Evolutionary conservation across 2,329 filamentous ascomycete species (phyloP).

Genomic region (Ceratocystiopsis minuta): DNA sequence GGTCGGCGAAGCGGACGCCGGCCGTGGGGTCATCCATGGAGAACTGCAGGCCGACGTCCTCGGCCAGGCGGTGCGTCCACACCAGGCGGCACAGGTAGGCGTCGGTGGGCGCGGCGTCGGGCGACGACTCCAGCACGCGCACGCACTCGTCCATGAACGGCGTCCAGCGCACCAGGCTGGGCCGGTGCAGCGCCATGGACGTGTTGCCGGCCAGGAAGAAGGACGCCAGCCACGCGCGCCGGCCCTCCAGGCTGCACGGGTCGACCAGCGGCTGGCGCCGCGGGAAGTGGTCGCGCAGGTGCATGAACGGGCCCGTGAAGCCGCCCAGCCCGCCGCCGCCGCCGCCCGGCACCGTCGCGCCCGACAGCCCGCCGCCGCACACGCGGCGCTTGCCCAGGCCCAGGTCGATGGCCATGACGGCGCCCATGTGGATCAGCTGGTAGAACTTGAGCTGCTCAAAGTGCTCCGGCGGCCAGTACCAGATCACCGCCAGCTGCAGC

Average conservation of each 20-base stretch:
- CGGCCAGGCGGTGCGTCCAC: conserved; percentile 43
- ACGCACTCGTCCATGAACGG: conserved; percentile 43
- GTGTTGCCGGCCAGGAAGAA: conserved; percentile 42
- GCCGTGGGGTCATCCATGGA: conserved; percentile 44
- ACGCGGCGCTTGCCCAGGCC: conserved; percentile 40
- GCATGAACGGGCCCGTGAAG: conserved; percentile 2
- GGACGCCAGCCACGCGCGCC: conserved; percentile 40
- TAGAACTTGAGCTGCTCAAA: conserved; percentile 84
- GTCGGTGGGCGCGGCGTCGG: conserved; percentile 38
- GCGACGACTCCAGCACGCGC: conserved; percentile 32
- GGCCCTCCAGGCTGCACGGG: conserved; percentile 33
- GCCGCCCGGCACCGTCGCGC: conserved; percentile 2
- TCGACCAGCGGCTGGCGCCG: conserved; percentile 27
- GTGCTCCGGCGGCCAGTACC: conserved; percentile 70
- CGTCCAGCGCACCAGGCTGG: conserved; percentile 41
- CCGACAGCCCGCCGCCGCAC: conserved; percentile 10
- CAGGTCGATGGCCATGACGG: conserved; percentile 68
- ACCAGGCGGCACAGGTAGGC: conserved; percentile 39
- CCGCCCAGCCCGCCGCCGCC: background rate
- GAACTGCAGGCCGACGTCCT: conserved; percentile 51
- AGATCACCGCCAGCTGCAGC: conserved; percentile 56
- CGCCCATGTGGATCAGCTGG: conserved; percentile 65
- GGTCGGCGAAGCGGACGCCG: conserved; percentile 37
- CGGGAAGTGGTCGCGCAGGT: conserved; percentile 24
- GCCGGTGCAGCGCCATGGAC: conserved; percentile 41